Base-by-base conservation (phyloP, 2,329 filamentous ascomycete species). In the Cordyceps farinosa region DNA sequence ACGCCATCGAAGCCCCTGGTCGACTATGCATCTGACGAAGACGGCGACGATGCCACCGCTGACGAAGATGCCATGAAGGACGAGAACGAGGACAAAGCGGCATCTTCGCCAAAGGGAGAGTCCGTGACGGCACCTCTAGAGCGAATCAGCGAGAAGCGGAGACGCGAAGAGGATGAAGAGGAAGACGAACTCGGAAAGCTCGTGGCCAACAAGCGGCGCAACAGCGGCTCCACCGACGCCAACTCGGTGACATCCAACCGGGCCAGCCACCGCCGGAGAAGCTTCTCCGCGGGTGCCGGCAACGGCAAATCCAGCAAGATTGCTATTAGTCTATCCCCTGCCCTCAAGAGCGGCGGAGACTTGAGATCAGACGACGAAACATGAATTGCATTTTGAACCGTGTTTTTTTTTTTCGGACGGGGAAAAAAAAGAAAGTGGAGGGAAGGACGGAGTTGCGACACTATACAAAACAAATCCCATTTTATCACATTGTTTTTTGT, bases 11-110 rank as follows among this genome's bases (percentile, higher is more conserved):
- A 89, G 71, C 90, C 90, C 1, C 79, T 98, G 29, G 95, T 99
- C 40, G 91, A 97, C 73, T 99, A 99, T 72, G 87, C 89, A 0
- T 96, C 96, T 44, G 93, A 97, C 68, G 94, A 97, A 64, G 91
- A 95, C n/a, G 86, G 69, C 8, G 78, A 79, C 9, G 78, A 79
- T 44, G 47, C 61, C 61, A 48, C 67, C 48, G 48, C 65, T 44
- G 55, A 66, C 62, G 11, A 72, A 11, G 70, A 73, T 47, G 70
- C 67, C 32, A 71, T 65, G 40, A 56, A 67, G 40, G 67, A 47
- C n/a, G 45, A 54, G 48, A n/a, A 11, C 57, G 45, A 55, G 13
- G 53, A 67, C 65, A 66, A 65, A 34, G 36, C 53, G 9, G 65
- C 62, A 22, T 62, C 66, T n/a, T 65, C 60, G 29, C 59, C 61